These are phyloP conservation scores for Epichloe baconii DNA, from an alignment of 2,329 filamentous ascomycete species.

Conservation along the genomic window DNA sequence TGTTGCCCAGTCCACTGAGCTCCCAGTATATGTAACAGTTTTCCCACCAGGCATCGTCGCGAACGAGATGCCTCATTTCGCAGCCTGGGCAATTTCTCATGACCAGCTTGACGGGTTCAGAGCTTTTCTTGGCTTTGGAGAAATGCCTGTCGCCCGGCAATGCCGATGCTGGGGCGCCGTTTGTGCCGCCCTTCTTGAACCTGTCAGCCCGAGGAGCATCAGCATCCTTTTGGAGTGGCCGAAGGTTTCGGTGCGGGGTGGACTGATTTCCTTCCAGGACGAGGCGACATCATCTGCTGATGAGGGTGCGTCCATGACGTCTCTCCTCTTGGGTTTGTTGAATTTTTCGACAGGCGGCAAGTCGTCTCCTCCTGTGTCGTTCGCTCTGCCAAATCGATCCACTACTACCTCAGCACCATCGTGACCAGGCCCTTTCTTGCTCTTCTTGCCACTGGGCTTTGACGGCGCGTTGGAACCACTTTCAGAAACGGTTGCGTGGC, in stretches of 20 bases:
- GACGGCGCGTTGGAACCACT: neutral
- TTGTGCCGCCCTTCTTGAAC: neutral
- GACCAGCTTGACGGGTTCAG: neutral
- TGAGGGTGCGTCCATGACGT: neutral
- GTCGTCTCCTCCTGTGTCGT: neutral
- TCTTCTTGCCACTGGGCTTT: neutral
- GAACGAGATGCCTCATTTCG: constrained; percentile 3
- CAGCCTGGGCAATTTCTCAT: constrained; percentile 6
- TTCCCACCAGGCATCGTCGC: constrained; percentile 9
- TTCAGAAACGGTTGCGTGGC: neutral
- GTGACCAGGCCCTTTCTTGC: neutral
- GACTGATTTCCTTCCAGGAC: neutral
- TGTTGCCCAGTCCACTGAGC: neutral
- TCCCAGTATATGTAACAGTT: constrained; percentile 6
- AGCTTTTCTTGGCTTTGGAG: neutral
- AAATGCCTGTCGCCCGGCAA: neutral
- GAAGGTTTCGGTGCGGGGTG: neutral
- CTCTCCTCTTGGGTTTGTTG: neutral
- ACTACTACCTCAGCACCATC: neutral
- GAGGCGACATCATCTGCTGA: neutral
- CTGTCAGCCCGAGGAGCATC: neutral
- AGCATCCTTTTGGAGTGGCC: neutral
- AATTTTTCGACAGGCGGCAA: neutral
- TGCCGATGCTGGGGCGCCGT: neutral
- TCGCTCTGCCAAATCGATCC: neutral